Percentiles rank a stretch among this genome's conserved stretches.
These are phyloP conservation scores for Boletus rubropictus DNA, from an alignment of 768 basidiomycete genomes.

Conservation along the genomic window DNA sequence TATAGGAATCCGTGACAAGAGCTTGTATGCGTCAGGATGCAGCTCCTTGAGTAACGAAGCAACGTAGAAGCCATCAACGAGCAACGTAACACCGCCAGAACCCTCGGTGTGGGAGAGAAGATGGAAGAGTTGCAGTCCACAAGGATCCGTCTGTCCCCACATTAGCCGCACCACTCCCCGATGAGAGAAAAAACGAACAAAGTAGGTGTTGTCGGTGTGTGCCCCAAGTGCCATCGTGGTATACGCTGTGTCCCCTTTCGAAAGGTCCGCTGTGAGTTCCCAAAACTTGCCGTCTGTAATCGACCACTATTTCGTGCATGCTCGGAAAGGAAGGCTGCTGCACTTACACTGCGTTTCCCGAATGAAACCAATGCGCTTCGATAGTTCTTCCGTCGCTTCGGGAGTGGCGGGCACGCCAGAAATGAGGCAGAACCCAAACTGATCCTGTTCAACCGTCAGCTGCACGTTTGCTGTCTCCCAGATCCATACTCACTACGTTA, in stretches of 20 bases:
- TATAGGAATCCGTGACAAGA: slow-evolving; percentile 63
- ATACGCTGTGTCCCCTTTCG: slow-evolving; percentile 92
- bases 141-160: slow-evolving; percentile 71
- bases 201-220: slow-evolving; percentile 73
- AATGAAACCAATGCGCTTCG: slow-evolving; percentile 76
- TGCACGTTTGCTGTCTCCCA: not conserved
- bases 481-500: slow-evolving; percentile 55
- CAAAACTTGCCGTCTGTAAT: slow-evolving; percentile 85
- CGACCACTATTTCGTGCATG: slow-evolving; percentile 25
- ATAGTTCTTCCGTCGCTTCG: slow-evolving; percentile 78
- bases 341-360: slow-evolving; percentile 71
- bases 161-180: slow-evolving; percentile 10
- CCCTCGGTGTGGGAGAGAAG: slow-evolving; percentile 79
- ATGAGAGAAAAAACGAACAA: slow-evolving; percentile 17
- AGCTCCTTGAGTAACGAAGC: slow-evolving; percentile 72
- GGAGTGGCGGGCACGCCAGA: slow-evolving; percentile 73
- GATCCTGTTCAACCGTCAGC: slow-evolving; percentile 46
- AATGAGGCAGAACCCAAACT: slow-evolving; percentile 86
- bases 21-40: slow-evolving; percentile 62
- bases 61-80: slow-evolving; percentile 93
- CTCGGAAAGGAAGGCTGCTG: not conserved
- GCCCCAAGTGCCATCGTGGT: slow-evolving; percentile 81
- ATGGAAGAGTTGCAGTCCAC: slow-evolving; percentile 95
- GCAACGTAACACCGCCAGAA: slow-evolving; percentile 79
- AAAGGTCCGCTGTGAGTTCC: slow-evolving; percentile 91